Percentiles rank a stretch among this genome's conserved stretches.
Evolutionary conservation across 129 eudicot species (phyloP).

Genomic region (Centrapalus pauciflorus): DNA sequence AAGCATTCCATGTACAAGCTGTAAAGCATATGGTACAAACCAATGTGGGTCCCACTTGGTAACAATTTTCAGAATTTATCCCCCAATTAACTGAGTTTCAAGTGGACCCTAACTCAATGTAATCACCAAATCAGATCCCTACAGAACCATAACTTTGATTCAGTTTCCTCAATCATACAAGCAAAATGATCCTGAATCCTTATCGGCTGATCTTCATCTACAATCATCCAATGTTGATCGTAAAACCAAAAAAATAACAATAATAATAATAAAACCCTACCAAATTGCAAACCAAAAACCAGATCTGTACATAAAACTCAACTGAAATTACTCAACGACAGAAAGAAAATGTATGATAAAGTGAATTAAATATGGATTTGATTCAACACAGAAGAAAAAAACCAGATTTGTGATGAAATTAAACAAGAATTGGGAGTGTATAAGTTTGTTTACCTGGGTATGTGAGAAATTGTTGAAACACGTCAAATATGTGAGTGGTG

Average conservation of each 20-base stretch:
- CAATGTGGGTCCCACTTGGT: constrained; percentile 8
- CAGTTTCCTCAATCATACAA: background rate
- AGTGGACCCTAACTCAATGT: constrained; percentile 10
- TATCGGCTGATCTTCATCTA: background rate
- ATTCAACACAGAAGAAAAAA: background rate
- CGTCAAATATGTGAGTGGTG: constrained; percentile 22
- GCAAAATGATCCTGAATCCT: constrained; percentile 10
- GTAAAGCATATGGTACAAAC: constrained; percentile 8
- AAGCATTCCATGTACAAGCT: constrained; percentile 12
- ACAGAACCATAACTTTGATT: background rate
- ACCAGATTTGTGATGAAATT: background rate
- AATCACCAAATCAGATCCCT: background rate
- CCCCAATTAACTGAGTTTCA: background rate
- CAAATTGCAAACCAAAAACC: background rate
- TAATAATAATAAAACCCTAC: background rate
- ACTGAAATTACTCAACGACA: background rate
- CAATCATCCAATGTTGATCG: background rate
- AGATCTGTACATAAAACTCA: constrained; percentile 19
- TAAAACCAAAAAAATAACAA: too few species aligned
- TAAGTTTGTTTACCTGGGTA: constrained; percentile 20
- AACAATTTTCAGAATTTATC: constrained; percentile 7
- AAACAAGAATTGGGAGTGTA: background rate
- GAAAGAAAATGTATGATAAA: background rate
- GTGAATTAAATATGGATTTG: background rate
- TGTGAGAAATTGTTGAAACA: constrained; percentile 32